Evolutionary conservation across 768 basidiomycete genomes (phyloP).

Genomic region (Termitomyces sp.): DNA sequence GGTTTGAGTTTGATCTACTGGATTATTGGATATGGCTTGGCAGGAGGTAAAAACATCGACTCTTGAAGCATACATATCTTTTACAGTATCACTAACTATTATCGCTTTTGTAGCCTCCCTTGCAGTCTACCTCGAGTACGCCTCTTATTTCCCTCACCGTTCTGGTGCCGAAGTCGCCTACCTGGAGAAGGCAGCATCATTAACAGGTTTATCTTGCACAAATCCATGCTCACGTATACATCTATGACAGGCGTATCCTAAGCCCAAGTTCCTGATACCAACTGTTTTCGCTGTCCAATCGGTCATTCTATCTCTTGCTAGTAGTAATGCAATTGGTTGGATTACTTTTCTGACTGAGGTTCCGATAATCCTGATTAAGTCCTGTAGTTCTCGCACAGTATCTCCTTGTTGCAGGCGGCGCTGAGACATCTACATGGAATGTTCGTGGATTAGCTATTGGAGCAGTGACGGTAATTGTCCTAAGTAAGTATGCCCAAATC

Average conservation of each 20-base stretch:
- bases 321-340: slow-evolving; percentile 32
- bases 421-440: slow-evolving; percentile 24
- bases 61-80: too few species aligned
- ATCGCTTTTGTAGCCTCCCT: slow-evolving; percentile 19
- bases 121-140: slow-evolving; percentile 38
- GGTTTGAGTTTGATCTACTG: slow-evolving; percentile 34
- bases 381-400: slow-evolving; percentile 28
- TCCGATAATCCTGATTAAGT: neutral
- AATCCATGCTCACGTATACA: neutral
- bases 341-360: neutral
- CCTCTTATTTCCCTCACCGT: slow-evolving; percentile 41
- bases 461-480: slow-evolving; percentile 23
- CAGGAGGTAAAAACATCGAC: slow-evolving; percentile 20
- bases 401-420: slow-evolving; percentile 26
- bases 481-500: slow-evolving; percentile 16
- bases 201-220: neutral
- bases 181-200: slow-evolving; percentile 28
- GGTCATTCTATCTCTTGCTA: slow-evolving; percentile 29
- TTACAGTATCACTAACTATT: neutral
- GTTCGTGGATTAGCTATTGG: slow-evolving; percentile 30
- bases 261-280: slow-evolving; percentile 36
- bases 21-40: slow-evolving; percentile 31
- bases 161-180: slow-evolving; percentile 46
- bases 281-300: slow-evolving; percentile 37
- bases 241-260: slow-evolving; percentile 31